Percentiles rank a stretch among this genome's conserved stretches.
phyloP scores from a whole-genome alignment of 208 protist genomes.

The Endotrypanum monterogeii region DNA sequence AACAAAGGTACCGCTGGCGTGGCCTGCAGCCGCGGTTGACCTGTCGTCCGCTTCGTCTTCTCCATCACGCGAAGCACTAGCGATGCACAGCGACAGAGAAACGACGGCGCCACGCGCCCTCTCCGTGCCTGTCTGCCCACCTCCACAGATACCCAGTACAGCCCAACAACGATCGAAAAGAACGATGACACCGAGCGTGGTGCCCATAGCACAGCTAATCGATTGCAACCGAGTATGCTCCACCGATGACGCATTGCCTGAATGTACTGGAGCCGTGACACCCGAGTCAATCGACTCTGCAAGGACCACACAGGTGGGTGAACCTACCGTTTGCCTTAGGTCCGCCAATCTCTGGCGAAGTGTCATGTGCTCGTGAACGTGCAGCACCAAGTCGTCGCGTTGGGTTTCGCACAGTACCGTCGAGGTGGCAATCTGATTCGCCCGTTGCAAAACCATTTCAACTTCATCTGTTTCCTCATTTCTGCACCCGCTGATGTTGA shows the following conservation, averaged over 20 bases:
- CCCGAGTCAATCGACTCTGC: background rate
- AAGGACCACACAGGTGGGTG: constrained; percentile 51
- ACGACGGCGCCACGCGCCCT: constrained; percentile 42
- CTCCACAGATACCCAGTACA: constrained; percentile 21
- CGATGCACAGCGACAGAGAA: constrained; percentile 40
- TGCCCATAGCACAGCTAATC: constrained; percentile 47
- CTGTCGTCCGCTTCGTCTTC: constrained; percentile 17
- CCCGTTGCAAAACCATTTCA: constrained; percentile 49
- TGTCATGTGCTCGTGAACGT: constrained; percentile 63
- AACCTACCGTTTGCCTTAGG: constrained; percentile 35
- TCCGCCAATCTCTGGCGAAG: constrained; percentile 40
- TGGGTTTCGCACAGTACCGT: constrained; percentile 24
- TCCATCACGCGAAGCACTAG: background rate
- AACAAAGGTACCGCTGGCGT: constrained; percentile 48
- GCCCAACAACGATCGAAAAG: constrained; percentile 48
- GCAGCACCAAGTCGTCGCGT: constrained; percentile 42
- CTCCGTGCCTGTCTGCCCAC: constrained; percentile 28
- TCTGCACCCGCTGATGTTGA: background rate
- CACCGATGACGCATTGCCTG: background rate
- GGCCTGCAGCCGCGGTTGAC: constrained; percentile 37
- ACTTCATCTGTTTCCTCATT: constrained; percentile 31
- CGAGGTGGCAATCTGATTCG: constrained; percentile 47
- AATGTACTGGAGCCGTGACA: background rate
- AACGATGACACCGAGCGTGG: constrained; percentile 54
- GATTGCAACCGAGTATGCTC: background rate